Evolutionary conservation across 345 rosid species (phyloP), one percentile per base, ranked within the genome.

Genomic region (Physaria fendleri): DNA sequence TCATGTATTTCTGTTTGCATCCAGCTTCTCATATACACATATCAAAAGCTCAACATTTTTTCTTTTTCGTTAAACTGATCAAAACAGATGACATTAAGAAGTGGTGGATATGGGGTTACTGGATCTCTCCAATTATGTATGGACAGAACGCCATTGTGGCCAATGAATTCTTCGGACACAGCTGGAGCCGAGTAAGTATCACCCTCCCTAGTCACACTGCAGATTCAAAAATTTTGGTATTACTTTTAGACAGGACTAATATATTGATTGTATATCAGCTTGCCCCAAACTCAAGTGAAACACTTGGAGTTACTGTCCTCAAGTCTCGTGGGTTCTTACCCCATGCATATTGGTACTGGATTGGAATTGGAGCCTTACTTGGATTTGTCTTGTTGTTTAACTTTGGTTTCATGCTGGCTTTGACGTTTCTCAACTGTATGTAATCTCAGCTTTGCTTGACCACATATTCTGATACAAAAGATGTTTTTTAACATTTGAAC

Each of bases 91-190:
- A 82, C 42, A 60, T 90, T 1, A 87, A 90, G 68, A 82, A 78
- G 50, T 87, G 96, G 97, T 85, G 95, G 97, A 77, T 79, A 22
- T 87, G 96, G 96, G 94, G 78, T 46, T 90, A 72, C 67, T 90
- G 96, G 96, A 18, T 56, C 44, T 87, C 96, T 5, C 91, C 97
- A 8, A 24, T 90, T 39, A 85, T 82, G 94, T 90, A 90, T 32
- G 89, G 78, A 45, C 94, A 87, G 43, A 87, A 75, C 20, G 97
- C 94, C 0, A 51, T 87, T 2, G 46, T 68, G 17, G 81, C 72
- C 21, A 90, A 87, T 25, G 93, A 87, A 70, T 83, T 82, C 76
- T 82, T 81, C 6, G 93, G 87, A 25, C 27, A 83, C 10, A 80
- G 83, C 30, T 90, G 95, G 88, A 71, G 35, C 8, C 76, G 40